Percentiles rank a stretch among this genome's conserved stretches.
phyloP scores from a whole-genome alignment of 768 basidiomycete species.

The Tubosaeta sp. region DNA sequence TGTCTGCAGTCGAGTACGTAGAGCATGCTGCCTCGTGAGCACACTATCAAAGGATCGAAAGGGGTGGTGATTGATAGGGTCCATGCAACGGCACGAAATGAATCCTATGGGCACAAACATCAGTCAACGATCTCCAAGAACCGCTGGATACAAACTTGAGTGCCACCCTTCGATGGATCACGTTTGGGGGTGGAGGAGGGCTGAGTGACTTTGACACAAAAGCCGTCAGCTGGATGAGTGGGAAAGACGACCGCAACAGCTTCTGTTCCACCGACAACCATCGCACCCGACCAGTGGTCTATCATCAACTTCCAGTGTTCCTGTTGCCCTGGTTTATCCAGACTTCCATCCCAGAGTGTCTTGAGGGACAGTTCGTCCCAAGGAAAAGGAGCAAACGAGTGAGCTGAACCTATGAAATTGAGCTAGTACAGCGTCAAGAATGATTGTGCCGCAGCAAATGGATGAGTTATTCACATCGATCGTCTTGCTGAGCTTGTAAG shows the following conservation, averaged over 20 bases:
- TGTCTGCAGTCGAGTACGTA: constrained; percentile 50
- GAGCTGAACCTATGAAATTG: constrained; percentile 32
- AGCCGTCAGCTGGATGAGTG: constrained; percentile 13
- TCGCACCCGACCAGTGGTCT: constrained; percentile 45
- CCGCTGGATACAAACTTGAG: constrained; percentile 13
- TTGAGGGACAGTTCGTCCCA: constrained; percentile 37
- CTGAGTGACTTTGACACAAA: constrained; percentile 35
- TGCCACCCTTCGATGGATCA: not conserved
- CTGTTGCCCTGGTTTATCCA: constrained; percentile 28
- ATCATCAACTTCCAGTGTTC: constrained; percentile 45
- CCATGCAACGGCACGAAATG: constrained; percentile 50
- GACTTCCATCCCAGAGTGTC: constrained; percentile 34
- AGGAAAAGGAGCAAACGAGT: constrained; percentile 45
- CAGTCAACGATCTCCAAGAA: not conserved
- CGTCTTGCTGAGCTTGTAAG: constrained; percentile 41
- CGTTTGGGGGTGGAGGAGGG: too few species aligned
- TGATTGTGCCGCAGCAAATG: constrained; percentile 1
- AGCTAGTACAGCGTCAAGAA: constrained; percentile 19
- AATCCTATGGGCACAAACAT: constrained; percentile 15
- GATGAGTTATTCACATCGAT: constrained; percentile 39
- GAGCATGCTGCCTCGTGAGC: constrained; percentile 50
- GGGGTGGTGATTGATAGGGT: constrained; percentile 41
- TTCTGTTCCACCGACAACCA: constrained; percentile 43
- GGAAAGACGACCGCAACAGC: constrained; percentile 38
- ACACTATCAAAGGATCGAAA: constrained; percentile 56